Base-by-base conservation (phyloP, 2,329 filamentous ascomycete genomes). In the Pseudogymnoascus sp. region DNA sequence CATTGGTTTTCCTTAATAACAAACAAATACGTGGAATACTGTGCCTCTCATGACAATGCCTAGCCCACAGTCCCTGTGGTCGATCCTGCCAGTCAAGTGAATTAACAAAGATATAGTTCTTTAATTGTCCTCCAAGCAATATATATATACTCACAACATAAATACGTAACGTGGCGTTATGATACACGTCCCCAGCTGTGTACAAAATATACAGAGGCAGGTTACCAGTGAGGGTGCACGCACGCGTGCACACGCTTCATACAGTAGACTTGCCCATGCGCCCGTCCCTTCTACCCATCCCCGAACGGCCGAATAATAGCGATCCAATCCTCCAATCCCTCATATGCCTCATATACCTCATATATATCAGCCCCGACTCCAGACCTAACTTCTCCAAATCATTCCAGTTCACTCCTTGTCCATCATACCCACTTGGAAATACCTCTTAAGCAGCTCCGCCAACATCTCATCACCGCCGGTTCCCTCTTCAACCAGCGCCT, bases 381-480 rank as follows among this genome's bases (percentile, higher is more conserved):
- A 6, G 16, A 33, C 16, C 28, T 9, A 18, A 9, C 28, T 20
- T 54, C 16, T 33, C 28, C 47, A 6, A 33, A 33, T n/a, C 38
- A 39, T 8, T 16, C 25, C 22, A 30, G 30, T 50, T 50, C 43
- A 50, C 8, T 35, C 47, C 1, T 54, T 54, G 16, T 58, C 57
- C 33, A 58, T 38, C 57, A 58, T 58, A 25, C 37, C 37, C 33
- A 58, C 57, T 4, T 37, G 35, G 20, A 58, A 38, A 58, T 58
- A 58, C 6, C 33, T 37, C 57, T 58, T 39, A 58, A 58, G 33
- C 18, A 58, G 35, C 57, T 58, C 57, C 11, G 57, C 57, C 18
- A 58, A 38, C 57, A 37, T 58, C 20, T 39, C n/a, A 12, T 58
- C 57, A 6, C 57, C 57, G 14, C 57, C 57, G 25, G 57, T 58